Base-by-base conservation (phyloP, 75 land plant species). In the Pinus albicaulis region DNA sequence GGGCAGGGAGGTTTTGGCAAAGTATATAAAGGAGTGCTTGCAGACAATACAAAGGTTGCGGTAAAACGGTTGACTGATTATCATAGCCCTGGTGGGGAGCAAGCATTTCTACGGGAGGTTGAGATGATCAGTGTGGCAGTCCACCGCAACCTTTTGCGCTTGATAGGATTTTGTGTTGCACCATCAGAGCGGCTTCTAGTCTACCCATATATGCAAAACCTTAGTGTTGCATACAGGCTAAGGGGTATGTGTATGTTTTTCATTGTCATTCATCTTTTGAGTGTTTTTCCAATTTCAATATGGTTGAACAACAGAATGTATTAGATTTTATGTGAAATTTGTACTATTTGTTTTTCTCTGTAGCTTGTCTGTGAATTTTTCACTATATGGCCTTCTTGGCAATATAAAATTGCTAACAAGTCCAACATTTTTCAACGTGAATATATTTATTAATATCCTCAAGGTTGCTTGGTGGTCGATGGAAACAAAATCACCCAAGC, bases 41-140 rank as follows among this genome's bases (percentile, higher is more conserved):
- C 74, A 26, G 90, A 88, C 75, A 82, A 82, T n/a, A 72, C 85
- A 5, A n/a, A 78, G 24, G 84, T 86, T 7, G 90, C 90, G 20
- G 93, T 91, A 12, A 91, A 91, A 77, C 66, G 93, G 12, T 56
- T 91, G 61, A 89, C 83, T 76, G 93, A 90, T 17, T 74, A 77
- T 22, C 79, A 82, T 62, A 77, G 80, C 25, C 60, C 80, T 19
- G 88, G 84, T 17, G 93, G 92, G n/a, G 93, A 89, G 59, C 17
- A 79, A n/a, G 90, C 88, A 70, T 91, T 91, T 41, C 93, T 85
- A 60, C 88, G 81, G 16, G 93, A 91, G 56, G 93, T 91, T 22
- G 93, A 91, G 66, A 84, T 91, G 92, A 91, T 91, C 28, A 89
- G 92, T 62, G 69, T 91, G 81, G 93, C 93, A 3, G 87, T 91